These are phyloP conservation scores for Sporormia fimetaria DNA, from an alignment of 495 filamentous ascomycete species.

Conservation along the genomic window DNA sequence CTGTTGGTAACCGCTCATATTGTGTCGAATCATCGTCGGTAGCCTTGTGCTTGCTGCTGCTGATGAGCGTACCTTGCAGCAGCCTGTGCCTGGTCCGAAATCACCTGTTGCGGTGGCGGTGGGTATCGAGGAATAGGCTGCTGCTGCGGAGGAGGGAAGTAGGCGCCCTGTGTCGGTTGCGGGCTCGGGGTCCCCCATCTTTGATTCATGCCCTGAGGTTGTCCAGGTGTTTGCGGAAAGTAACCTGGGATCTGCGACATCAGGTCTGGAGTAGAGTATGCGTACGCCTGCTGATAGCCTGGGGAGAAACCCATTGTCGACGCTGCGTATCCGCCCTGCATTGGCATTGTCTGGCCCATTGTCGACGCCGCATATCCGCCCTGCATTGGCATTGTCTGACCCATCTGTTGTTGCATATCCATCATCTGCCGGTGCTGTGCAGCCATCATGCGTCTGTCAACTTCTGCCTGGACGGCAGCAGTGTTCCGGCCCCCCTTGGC, in stretches of 20 bases:
- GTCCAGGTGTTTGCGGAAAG: conserved; percentile 10
- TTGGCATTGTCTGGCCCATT: background rate
- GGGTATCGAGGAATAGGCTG: no score
- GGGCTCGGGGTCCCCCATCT: conserved; percentile 15
- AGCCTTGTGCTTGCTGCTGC: no score
- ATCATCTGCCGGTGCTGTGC: conserved; percentile 21
- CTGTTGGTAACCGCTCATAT: no score
- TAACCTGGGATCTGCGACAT: conserved; percentile 16
- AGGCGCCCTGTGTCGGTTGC: conserved; percentile 17
- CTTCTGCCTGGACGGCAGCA: conserved; percentile 22
- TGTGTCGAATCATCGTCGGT: no score
- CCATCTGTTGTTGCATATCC: conserved; percentile 15
- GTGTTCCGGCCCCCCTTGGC: conserved; percentile 17
- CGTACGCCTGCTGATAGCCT: conserved; percentile 8
- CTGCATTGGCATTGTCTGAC: conserved; percentile 13
- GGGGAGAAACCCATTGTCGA: conserved; percentile 14
- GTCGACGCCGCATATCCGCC: conserved; percentile 4
- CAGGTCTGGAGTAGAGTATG: conserved; percentile 14
- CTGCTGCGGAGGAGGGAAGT: conserved; percentile 12
- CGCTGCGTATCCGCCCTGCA: background rate
- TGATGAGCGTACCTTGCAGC: no score
- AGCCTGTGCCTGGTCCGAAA: no score
- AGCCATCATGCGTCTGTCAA: conserved; percentile 19
- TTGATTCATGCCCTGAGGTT: conserved; percentile 3
- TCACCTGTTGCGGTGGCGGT: no score